A percentile compares a stretch with the other conserved stretches of the same genome.
phyloP scores from a whole-genome alignment of 768 basidiomycete genomes.

The Trametes sanguinea region DNA sequence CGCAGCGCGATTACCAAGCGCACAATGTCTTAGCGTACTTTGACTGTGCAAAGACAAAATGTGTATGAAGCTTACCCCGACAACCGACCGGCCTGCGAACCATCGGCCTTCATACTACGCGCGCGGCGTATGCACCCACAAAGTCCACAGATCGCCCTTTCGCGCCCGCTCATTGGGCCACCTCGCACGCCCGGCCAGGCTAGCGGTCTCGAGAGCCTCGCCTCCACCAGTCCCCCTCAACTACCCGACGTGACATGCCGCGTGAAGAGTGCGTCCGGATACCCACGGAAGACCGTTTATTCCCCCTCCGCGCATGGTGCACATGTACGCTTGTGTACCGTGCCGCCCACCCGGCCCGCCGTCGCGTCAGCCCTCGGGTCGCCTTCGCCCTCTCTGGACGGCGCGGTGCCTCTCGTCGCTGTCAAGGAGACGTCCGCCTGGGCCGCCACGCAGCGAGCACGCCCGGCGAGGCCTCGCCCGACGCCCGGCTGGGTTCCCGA shows the following conservation, averaged over 20 bases:
- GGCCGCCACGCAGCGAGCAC: not conserved
- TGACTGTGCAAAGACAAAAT: not conserved
- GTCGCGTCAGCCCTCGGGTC: not conserved
- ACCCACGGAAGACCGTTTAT: constrained; percentile 5
- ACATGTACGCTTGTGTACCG: not conserved
- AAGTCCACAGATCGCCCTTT: not conserved
- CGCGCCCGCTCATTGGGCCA: not conserved
- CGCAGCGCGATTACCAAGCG: no score
- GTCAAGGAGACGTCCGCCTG: constrained; percentile 13
- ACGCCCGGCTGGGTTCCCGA: constrained; percentile 1
- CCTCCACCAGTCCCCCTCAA: not conserved
- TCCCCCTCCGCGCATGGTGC: not conserved
- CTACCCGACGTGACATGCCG: constrained; percentile 17
- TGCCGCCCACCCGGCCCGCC: not conserved
- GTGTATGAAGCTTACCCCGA: not conserved
- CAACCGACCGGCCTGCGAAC: not conserved
- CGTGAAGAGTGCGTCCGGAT: constrained; percentile 13
- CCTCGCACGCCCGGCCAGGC: not conserved
- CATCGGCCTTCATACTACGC: not conserved
- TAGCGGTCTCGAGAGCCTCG: not conserved
- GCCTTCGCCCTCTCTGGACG: not conserved
- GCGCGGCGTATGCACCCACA: not conserved
- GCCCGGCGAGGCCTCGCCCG: not conserved
- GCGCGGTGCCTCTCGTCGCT: constrained; percentile 5
- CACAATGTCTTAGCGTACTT: not conserved